Percentiles rank a stretch among this genome's conserved stretches.
These are phyloP conservation scores for Hanseniaspora gamundiae DNA, from an alignment of 1,139 yeast species.

Conservation along the genomic window DNA sequence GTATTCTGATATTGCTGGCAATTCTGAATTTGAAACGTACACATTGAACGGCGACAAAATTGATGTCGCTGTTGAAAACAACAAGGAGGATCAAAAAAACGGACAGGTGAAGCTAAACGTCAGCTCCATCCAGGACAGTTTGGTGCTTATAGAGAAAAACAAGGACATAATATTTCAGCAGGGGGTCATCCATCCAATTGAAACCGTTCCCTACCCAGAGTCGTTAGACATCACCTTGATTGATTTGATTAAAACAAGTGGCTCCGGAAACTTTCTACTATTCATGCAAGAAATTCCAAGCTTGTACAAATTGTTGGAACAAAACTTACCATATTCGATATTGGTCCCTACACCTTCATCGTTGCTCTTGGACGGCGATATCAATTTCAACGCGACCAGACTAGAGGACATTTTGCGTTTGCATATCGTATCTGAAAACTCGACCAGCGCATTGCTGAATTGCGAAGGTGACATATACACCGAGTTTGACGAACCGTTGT, in stretches of 20 bases:
- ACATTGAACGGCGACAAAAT: constrained; percentile 22
- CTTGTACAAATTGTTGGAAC: constrained; percentile 13
- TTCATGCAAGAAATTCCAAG: constrained; percentile 30
- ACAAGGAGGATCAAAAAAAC: background rate
- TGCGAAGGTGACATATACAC: constrained; percentile 38
- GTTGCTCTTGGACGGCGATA: constrained; percentile 27
- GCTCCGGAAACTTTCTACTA: constrained; percentile 33
- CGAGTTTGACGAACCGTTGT: constrained; percentile 30
- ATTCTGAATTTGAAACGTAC: constrained; percentile 25
- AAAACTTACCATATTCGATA: constrained; percentile 38
- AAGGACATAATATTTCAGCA: constrained; percentile 66
- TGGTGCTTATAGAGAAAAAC: constrained; percentile 27
- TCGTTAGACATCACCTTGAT: constrained; percentile 39
- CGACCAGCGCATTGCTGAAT: constrained; percentile 29
- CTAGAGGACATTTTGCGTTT: constrained; percentile 47
- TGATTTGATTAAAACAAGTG: constrained; percentile 46
- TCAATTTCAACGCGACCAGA: constrained; percentile 22
- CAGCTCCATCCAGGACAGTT: background rate
- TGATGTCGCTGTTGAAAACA: constrained; percentile 8
- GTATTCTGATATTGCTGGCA: constrained; percentile 47
- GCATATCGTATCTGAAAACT: constrained; percentile 54
- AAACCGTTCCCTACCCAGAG: constrained; percentile 45
- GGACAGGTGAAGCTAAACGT: background rate
- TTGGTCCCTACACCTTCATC: constrained; percentile 61
- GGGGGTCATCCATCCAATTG: constrained; percentile 75